Evolutionary conservation across 176 grass and related monocot species (phyloP).

Genomic region (Lolium multiflorum): DNA sequence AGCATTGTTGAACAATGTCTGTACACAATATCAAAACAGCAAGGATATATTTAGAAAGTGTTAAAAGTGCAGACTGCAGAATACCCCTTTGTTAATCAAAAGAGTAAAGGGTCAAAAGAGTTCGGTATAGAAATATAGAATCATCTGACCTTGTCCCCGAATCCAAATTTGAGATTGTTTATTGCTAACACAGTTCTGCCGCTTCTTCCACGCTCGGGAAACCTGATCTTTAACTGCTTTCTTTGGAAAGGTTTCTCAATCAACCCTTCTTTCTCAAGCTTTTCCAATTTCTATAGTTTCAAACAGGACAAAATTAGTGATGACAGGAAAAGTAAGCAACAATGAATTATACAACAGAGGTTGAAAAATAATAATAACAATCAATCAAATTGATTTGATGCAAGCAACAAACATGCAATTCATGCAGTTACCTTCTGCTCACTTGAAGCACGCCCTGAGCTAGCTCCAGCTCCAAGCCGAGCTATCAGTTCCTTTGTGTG

Average conservation of each 20-base stretch:
- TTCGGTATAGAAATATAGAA: constrained; percentile 4
- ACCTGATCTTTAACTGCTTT: constrained; percentile 96
- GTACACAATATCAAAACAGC: constrained; percentile 34
- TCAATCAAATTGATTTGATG: not conserved
- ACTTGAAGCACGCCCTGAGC: constrained; percentile 89
- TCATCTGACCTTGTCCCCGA: constrained; percentile 70
- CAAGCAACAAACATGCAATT: constrained; percentile 6
- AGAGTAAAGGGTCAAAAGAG: not conserved
- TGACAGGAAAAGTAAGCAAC: constrained; percentile 24
- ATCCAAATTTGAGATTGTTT: constrained; percentile 86
- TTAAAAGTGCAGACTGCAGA: constrained; percentile 7
- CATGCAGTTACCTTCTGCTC: constrained; percentile 80
- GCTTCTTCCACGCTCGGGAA: constrained; percentile 88
- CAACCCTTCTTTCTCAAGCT: constrained; percentile 94
- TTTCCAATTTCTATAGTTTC: constrained; percentile 90
- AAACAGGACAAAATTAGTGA: constrained; percentile 42
- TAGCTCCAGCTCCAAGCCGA: constrained; percentile 91
- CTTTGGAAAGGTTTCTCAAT: constrained; percentile 95
- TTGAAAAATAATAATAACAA: not conserved
- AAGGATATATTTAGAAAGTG: not conserved
- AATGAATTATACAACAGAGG: not conserved
- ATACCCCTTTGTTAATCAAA: not conserved
- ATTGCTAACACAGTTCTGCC: constrained; percentile 73
- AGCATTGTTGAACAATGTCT: constrained; percentile 88
- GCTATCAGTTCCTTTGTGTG: constrained; percentile 93